A percentile compares a stretch with the other conserved stretches of the same genome.
phyloP scores from a whole-genome alignment of 352 stramenopile species.

The Phytophthora melonis region DNA sequence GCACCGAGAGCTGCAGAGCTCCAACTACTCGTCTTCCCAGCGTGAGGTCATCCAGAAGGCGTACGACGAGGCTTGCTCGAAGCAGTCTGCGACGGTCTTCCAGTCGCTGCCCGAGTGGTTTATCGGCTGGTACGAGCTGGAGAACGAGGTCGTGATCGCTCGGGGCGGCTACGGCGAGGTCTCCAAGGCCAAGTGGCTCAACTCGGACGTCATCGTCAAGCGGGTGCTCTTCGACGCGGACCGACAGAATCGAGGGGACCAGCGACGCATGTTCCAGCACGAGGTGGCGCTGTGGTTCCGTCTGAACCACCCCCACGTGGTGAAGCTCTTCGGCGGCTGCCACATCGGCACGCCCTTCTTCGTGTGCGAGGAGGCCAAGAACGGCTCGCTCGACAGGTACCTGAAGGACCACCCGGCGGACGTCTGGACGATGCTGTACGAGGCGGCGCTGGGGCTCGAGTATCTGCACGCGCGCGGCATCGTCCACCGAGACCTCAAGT shows the following conservation, averaged over 20 bases:
- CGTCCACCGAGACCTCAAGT: conserved; percentile 94
- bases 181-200: conserved; percentile 12
- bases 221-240: not conserved
- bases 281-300: conserved; percentile 45
- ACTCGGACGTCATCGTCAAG: conserved; percentile 16
- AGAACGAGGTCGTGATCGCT: not conserved
- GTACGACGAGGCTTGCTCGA: not conserved
- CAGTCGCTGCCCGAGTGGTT: conserved; percentile 9
- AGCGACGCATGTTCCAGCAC: conserved; percentile 7
- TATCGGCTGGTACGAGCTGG: conserved; percentile 9
- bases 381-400: conserved; percentile 18
- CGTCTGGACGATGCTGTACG: conserved; percentile 29
- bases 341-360: conserved; percentile 34
- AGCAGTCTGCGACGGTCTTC: not conserved
- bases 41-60: not conserved
- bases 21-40: not conserved
- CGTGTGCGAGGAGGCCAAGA: conserved; percentile 36
- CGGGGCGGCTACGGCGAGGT: conserved; percentile 4
- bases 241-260: not conserved
- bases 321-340: conserved; percentile 46
- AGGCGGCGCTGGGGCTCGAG: conserved; percentile 33
- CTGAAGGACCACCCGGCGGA: not conserved
- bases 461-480: conserved; percentile 33
- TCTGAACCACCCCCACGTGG: conserved; percentile 47
- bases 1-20: not conserved